Evolutionary conservation across 2,329 filamentous ascomycete species (phyloP).

Genomic region (Scortechinia acanthostroma): DNA sequence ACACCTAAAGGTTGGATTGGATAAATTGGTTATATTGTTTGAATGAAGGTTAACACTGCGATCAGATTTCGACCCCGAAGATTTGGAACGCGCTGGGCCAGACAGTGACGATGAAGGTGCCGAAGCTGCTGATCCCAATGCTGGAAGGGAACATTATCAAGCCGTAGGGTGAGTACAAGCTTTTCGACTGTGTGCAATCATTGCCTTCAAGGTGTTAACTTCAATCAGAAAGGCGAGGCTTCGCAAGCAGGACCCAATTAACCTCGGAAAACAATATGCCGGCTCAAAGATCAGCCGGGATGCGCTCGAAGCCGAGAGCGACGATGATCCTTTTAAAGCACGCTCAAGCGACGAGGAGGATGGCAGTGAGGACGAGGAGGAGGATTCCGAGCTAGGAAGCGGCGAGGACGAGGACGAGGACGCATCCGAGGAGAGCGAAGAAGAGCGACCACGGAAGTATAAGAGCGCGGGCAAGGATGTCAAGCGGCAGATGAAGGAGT

Average conservation of each 20-base stretch:
- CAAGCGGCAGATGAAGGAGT: conserved; percentile 9
- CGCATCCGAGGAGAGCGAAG: conserved; percentile 8
- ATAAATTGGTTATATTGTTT: no score
- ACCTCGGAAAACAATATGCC: conserved; percentile 73
- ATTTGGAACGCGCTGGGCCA: conserved; percentile 42
- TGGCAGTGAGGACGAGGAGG: conserved; percentile 19
- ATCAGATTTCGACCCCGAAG: conserved; percentile 76
- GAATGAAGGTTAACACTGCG: no score
- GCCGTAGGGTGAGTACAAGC: conserved; percentile 40
- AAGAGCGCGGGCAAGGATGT: background rate
- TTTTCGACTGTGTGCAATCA: no score
- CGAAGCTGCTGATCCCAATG: conserved; percentile 31
- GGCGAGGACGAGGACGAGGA: conserved; percentile 34
- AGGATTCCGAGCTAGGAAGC: conserved; percentile 27
- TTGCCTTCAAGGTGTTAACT: no score
- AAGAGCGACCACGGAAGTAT: background rate
- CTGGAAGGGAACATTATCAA: conserved; percentile 81
- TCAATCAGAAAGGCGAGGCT: conserved; percentile 73
- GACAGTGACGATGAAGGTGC: conserved; percentile 39
- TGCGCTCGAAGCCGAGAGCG: conserved; percentile 50
- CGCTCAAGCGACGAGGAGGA: conserved; percentile 12
- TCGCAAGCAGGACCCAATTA: conserved; percentile 61
- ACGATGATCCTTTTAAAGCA: conserved; percentile 24
- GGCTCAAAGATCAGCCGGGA: conserved; percentile 70
- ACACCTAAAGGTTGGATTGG: background rate